These are phyloP conservation scores for Aspergillus homomorphus DNA, from an alignment of 495 filamentous ascomycete genomes.

Conservation along the genomic window DNA sequence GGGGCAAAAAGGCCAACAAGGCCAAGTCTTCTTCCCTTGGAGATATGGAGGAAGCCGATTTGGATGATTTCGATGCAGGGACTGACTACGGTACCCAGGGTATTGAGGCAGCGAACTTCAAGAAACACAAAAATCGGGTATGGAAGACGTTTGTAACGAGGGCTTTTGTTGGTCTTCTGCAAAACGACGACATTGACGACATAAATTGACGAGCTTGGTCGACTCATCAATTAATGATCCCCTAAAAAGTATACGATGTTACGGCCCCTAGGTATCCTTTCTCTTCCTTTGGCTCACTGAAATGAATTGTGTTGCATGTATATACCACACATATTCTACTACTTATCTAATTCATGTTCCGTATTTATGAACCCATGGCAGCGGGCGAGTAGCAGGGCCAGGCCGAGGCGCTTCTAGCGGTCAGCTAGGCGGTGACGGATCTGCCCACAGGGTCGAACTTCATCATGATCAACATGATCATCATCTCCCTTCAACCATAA, in stretches of 20 bases:
- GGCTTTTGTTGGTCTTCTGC: conserved; percentile 74
- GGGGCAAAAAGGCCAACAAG: neutral
- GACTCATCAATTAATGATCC: neutral
- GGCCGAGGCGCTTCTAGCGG: neutral
- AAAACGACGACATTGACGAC: conserved; percentile 21
- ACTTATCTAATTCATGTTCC: conserved; percentile 7
- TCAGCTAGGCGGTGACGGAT: conserved; percentile 9
- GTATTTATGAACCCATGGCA: conserved; percentile 1
- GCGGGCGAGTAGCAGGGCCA: neutral
- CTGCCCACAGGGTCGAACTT: neutral
- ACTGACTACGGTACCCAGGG: conserved; percentile 15
- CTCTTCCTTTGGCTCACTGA: neutral
- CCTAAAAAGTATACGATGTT: neutral
- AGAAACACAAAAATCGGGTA: conserved; percentile 37
- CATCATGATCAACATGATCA: neutral
- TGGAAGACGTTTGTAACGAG: conserved; percentile 77
- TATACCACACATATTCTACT: conserved; percentile 3
- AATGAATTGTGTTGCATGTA: neutral
- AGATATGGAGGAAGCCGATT: conserved; percentile 13
- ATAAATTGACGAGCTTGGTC: conserved; percentile 9
- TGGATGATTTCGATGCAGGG: conserved; percentile 18
- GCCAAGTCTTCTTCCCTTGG: neutral
- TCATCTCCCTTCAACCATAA: neutral
- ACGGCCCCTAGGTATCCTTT: neutral
- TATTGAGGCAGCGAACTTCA: conserved; percentile 3